A percentile compares a stretch with the other conserved stretches of the same genome.
Conservation (phyloP, 306 rosid genomes). For the Fragaria iinumae region DNA sequence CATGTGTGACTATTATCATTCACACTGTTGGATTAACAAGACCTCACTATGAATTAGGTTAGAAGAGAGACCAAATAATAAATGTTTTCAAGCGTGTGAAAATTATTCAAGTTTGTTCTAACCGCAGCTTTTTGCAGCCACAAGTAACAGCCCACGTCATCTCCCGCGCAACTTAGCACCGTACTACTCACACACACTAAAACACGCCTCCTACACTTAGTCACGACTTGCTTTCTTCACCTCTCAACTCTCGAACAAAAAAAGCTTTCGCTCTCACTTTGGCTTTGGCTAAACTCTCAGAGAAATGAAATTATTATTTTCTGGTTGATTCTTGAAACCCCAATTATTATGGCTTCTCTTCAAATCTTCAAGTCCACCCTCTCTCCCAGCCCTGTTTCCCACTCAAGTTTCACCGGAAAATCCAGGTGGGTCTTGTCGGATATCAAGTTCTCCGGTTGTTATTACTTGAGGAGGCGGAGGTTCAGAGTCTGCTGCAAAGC, state of each 20-base stretch:
- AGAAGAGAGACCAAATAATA: neutral
- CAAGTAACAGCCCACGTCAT: slow-evolving; percentile 32
- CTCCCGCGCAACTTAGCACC: slow-evolving; percentile 40
- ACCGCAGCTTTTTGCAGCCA: slow-evolving; percentile 47
- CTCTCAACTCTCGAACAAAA: slow-evolving; percentile 20
- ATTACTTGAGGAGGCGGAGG: slow-evolving; percentile 21
- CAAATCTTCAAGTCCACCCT: slow-evolving; percentile 55
- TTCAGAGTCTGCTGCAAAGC: slow-evolving; percentile 53
- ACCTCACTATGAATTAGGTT: no score
- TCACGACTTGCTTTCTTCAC: slow-evolving; percentile 18
- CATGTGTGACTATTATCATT: no score
- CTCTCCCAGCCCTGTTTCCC: slow-evolving; percentile 55
- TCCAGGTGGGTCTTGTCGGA: slow-evolving; percentile 36
- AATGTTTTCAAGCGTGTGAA: neutral
- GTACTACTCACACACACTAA: slow-evolving; percentile 11
- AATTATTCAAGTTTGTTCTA: slow-evolving; percentile 1
- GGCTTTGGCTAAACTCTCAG: neutral
- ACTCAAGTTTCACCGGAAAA: slow-evolving; percentile 42
- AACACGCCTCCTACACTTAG: slow-evolving; percentile 22
- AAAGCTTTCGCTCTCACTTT: slow-evolving; percentile 9
- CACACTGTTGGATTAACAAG: no score
- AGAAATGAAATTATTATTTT: slow-evolving; percentile 29
- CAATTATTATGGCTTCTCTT: slow-evolving; percentile 53
- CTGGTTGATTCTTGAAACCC: slow-evolving; percentile 18
- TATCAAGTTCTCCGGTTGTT: slow-evolving; percentile 32